Evolutionary conservation across 495 filamentous ascomycete species (phyloP), one percentile per base, ranked within the genome.

Genomic region (Penicillium lagena): DNA sequence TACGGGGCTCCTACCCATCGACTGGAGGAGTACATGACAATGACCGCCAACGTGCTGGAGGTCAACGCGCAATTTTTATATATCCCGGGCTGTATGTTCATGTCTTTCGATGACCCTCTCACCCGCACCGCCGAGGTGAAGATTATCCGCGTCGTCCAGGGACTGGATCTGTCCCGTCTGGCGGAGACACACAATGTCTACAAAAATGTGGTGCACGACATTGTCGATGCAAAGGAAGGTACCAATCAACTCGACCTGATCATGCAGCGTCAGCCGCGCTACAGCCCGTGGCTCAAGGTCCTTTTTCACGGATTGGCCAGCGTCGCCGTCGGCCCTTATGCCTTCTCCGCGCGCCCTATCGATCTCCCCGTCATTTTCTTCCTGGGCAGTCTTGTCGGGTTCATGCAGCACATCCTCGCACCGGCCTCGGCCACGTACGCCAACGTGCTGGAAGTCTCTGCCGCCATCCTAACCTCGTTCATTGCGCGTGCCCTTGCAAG

Each of bases 121-220:
- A 91, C 87, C 1, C 88, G 91, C 56, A 95, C 90, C 1, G 85
- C 89, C 8, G 90, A 95, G 60, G 85, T 95, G 40, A 89, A 91
- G 60, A 80, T 96, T 35, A 81, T 96, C 14, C 79, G 85, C 17
- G 72, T 78, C 2, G 57, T 63, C 3, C 85, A 89, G 59, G 89
- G 86, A 1, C 73, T 96, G 29, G 84, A 96, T 63, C 75, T 96
- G 2, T 87, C 86, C 13, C 86, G 85, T 40, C 72, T 96, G 9
- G 76, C 85, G 3, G 88, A 95, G 47, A 80, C 81, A 9, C 89
- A 95, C 59, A 80, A 86, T 41, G 79, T 95, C 39, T 96, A 95
- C 68, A 95, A 96, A 62, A 80, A 86, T 43, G 87, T 96, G 15
- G 80, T 94, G n/a, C 89, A 95, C 54, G 90, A 94, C 62, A 63